Evolutionary conservation across 2,329 filamentous ascomycete species (phyloP), one percentile per base, ranked within the genome.

Genomic region (Aspergillus texensis): DNA sequence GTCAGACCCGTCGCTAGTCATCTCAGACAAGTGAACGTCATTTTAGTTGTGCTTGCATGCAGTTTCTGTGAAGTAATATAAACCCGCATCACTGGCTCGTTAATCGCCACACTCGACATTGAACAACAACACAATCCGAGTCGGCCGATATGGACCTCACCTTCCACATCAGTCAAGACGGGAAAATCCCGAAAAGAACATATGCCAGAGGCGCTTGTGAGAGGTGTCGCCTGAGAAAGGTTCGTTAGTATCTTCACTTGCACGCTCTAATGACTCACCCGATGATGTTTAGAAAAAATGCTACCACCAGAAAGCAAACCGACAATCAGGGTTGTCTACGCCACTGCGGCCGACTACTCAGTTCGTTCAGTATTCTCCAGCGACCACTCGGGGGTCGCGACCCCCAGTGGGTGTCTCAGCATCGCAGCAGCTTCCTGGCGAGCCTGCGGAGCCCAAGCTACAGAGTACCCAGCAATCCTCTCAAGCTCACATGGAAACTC

Each of bases 141-240:
- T 28, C 6, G 24, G 45, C 8, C 45, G 12, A 26, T 28, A 65
- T 67, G 65, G 65, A 67, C 56, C 28, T 67, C 48, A 67, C 60
- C 59, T 67, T 67, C 39, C 54, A 61, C 11, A 58, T 67, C 54
- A 60, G 61, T 32, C 63, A 52, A 55, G 63, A 64, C 26, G 61
- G 56, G 21, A 60, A 43, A 30, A 60, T 57, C 30, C 58, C 62
- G 10, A 65, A 67, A 55, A 57, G 65, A 48, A 57, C 39, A 52
- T 55, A 58, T 34, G 57, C 56, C n/a, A 41, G 57, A 16, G 45
- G 56, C 6, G 65, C 65, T 6, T 67, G 65, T 62, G 62, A 50
- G 6, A 28, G 16, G 12, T 67, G 65, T 57, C 65, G 65, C 24
- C 50, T 58, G 28, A 62, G 57, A 55, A 67, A 67, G 59, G 65